Percentiles rank a stretch among this genome's conserved stretches.
phyloP scores from a whole-genome alignment of 208 protist genomes.

The Trypanosoma melophagium region DNA sequence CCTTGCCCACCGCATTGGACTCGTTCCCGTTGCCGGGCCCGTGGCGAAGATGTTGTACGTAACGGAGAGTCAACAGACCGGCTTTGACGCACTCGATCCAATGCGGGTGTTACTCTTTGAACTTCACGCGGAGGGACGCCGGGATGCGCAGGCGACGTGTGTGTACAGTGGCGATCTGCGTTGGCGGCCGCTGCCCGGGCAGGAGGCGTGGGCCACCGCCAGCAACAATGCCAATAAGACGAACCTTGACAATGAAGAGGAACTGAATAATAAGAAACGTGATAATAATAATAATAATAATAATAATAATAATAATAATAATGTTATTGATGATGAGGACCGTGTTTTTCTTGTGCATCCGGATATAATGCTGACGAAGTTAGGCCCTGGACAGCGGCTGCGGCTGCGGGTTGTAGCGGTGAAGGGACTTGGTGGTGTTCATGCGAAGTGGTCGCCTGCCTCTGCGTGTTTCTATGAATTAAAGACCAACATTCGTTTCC shows the following conservation, averaged over 20 bases:
- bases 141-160: constrained; percentile 60
- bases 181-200: constrained; percentile 92
- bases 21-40: constrained; percentile 96
- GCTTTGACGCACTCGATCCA: constrained; percentile 74
- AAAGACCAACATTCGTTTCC: constrained; percentile 91
- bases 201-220: constrained; percentile 54
- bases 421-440: constrained; percentile 95
- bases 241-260: too few species aligned
- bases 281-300: constrained; percentile 1
- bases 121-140: constrained; percentile 61
- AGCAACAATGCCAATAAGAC: too few species aligned
- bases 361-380: constrained; percentile 97
- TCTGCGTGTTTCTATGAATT: constrained; percentile 96
- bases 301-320: too few species aligned
- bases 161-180: constrained; percentile 91
- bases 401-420: constrained; percentile 92
- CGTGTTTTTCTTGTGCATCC: constrained; percentile 93
- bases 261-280: too few species aligned
- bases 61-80: constrained; percentile 46
- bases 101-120: constrained; percentile 80
- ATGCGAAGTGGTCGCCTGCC: constrained; percentile 99
- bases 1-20: constrained; percentile 95
- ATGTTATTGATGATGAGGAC: constrained; percentile 59
- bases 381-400: constrained; percentile 95
- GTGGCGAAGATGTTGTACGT: constrained; percentile 91